phyloP scores from a whole-genome alignment of 805 yeast species.

The Starmera dryadoides region DNA sequence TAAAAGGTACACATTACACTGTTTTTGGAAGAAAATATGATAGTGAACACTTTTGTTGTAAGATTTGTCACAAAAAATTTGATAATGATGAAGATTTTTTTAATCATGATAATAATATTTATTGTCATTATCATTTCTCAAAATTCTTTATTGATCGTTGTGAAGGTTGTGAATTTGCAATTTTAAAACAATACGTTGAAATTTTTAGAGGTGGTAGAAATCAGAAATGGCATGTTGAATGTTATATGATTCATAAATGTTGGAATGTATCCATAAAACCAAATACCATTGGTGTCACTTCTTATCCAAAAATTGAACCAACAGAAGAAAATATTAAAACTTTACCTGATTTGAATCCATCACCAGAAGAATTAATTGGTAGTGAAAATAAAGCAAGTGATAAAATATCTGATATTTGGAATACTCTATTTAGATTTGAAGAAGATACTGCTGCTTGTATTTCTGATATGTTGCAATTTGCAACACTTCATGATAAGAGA shows the following conservation, averaged over 20 bases:
- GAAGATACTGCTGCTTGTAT: slow-evolving; percentile 86
- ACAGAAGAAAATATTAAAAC: slow-evolving; percentile 16
- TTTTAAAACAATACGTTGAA: slow-evolving; percentile 90
- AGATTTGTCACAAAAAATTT: slow-evolving; percentile 77
- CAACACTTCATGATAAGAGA: slow-evolving; percentile 64
- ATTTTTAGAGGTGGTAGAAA: slow-evolving; percentile 83
- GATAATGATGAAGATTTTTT: slow-evolving; percentile 89
- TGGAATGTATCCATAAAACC: slow-evolving; percentile 84
- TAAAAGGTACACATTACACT: slow-evolving; percentile 89
- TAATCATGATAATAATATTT: slow-evolving; percentile 76
- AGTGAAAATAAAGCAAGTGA: slow-evolving; percentile 64
- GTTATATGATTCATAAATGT: slow-evolving; percentile 94
- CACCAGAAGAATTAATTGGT: slow-evolving; percentile 40
- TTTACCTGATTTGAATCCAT: slow-evolving; percentile 25
- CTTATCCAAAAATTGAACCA: slow-evolving; percentile 21
- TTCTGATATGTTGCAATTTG: slow-evolving; percentile 82
- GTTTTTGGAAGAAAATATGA: slow-evolving; percentile 91
- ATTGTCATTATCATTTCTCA: slow-evolving; percentile 92
- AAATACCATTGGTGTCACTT: slow-evolving; percentile 43
- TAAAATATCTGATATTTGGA: slow-evolving; percentile 65
- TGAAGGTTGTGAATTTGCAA: slow-evolving; percentile 89
- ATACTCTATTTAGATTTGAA: slow-evolving; percentile 79
- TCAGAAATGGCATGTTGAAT: slow-evolving; percentile 99
- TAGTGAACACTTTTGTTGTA: slow-evolving; percentile 91
- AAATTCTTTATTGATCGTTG: slow-evolving; percentile 79